These are phyloP conservation scores for Cladosporium sp. DNA, from an alignment of 2,329 filamentous ascomycete species.

Conservation along the genomic window DNA sequence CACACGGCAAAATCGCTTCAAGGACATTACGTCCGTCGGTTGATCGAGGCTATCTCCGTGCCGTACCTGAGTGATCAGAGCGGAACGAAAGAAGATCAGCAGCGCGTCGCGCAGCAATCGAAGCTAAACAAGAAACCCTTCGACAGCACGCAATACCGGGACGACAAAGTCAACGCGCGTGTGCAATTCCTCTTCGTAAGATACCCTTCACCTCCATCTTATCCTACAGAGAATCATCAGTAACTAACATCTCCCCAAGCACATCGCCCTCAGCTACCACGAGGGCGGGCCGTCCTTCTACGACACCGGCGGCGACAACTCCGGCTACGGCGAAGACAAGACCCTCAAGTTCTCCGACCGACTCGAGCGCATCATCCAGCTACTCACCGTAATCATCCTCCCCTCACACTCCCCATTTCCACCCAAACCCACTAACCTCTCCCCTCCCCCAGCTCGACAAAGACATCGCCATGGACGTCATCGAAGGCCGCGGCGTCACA, in stretches of 20 bases:
- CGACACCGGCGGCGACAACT: constrained; percentile 18
- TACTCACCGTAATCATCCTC: background rate
- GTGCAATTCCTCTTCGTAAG: constrained; percentile 17
- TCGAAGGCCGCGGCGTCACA: constrained; percentile 20
- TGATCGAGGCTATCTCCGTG: constrained; percentile 4
- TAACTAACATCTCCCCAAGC: background rate
- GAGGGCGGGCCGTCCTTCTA: constrained; percentile 16
- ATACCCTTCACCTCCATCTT: background rate
- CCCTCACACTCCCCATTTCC: background rate
- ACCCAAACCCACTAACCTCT: background rate
- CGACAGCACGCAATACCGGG: constrained; percentile 13
- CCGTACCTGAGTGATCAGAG: constrained; percentile 2
- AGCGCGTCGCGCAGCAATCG: constrained; percentile 7
- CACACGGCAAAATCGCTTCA: background rate
- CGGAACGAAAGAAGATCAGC: constrained; percentile 5
- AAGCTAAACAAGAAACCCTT: constrained; percentile 12
- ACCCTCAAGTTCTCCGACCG: constrained; percentile 14
- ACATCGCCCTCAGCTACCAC: constrained; percentile 15
- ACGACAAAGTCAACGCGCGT: constrained; percentile 15
- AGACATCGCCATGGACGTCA: constrained; percentile 20
- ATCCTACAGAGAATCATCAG: background rate
- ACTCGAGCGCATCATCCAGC: constrained; percentile 13
- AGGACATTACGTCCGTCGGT: background rate
- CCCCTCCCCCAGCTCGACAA: constrained; percentile 15
- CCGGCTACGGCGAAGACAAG: constrained; percentile 19